A percentile compares a stretch with the other conserved stretches of the same genome.
Evolutionary conservation across 2,329 filamentous ascomycete genomes (phyloP).

Genomic region (Pestalotiopsis sp.): DNA sequence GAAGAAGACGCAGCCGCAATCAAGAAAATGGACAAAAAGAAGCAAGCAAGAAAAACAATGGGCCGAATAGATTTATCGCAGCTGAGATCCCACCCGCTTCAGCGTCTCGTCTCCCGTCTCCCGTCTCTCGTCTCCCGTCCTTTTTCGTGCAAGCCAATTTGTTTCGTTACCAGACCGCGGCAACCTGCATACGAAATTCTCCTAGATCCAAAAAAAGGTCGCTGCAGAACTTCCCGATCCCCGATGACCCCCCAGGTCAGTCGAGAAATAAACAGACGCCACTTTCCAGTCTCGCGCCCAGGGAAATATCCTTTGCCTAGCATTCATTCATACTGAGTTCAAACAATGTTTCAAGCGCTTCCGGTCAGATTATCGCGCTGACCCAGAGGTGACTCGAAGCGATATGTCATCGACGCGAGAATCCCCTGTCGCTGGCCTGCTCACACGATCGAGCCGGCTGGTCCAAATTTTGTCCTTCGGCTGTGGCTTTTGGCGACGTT

Average conservation of each 20-base stretch:
- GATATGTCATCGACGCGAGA: not conserved
- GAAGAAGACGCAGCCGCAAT: not conserved
- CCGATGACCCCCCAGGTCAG: not conserved
- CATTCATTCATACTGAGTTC: not conserved
- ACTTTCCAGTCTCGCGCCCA: not conserved
- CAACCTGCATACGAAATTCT: slow-evolving; percentile 11
- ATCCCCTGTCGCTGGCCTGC: not conserved
- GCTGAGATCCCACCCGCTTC: not conserved
- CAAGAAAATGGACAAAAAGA: not conserved
- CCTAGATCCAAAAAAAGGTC: not conserved
- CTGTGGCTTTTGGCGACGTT: slow-evolving; percentile 2
- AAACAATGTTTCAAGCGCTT: not conserved
- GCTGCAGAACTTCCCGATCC: slow-evolving; percentile 8
- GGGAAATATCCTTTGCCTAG: not conserved
- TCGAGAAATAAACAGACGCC: not conserved
- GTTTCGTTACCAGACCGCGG: not conserved
- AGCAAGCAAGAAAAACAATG: not conserved
- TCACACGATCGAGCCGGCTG: not conserved
- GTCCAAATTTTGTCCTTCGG: not conserved
- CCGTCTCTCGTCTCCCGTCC: not conserved
- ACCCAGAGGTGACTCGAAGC: not conserved
- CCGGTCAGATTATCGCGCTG: not conserved
- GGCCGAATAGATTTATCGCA: not conserved
- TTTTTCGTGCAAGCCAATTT: not conserved
- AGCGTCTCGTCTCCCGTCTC: not conserved